Evolutionary conservation across 805 yeast genomes (phyloP).

Genomic region (Wickerhamomyces bovis): DNA sequence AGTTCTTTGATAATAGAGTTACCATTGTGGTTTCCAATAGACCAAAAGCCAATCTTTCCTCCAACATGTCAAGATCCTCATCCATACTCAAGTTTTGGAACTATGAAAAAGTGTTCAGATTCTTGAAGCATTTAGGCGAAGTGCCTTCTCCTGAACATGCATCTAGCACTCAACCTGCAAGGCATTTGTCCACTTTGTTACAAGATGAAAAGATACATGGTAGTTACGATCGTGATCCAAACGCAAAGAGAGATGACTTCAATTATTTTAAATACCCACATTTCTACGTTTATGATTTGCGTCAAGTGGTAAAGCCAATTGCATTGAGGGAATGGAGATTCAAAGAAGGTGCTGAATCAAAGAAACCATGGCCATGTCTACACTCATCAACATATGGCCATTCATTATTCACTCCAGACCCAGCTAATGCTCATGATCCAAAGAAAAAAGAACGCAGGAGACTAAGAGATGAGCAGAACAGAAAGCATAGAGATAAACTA

Average conservation of each 20-base stretch:
- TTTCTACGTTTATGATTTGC: slow-evolving; percentile 73
- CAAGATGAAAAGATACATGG: slow-evolving; percentile 84
- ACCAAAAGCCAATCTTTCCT: slow-evolving; percentile 32
- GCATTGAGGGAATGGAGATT: slow-evolving; percentile 76
- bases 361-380: slow-evolving; percentile 51
- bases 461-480: slow-evolving; percentile 25
- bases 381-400: slow-evolving; percentile 67
- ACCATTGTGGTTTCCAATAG: slow-evolving; percentile 79
- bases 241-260: slow-evolving; percentile 77
- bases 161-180: slow-evolving; percentile 8
- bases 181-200: slow-evolving; percentile 54
- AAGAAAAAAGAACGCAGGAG: slow-evolving; percentile 31
- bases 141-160: slow-evolving; percentile 18
- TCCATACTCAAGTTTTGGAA: slow-evolving; percentile 68
- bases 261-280: slow-evolving; percentile 73
- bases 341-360: slow-evolving; percentile 14
- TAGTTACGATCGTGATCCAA: slow-evolving; percentile 83
- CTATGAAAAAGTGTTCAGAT: slow-evolving; percentile 76
- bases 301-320: slow-evolving; percentile 73
- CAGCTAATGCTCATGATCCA: slow-evolving; percentile 31
- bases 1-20: slow-evolving; percentile 49
- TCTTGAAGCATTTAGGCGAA: slow-evolving; percentile 59
- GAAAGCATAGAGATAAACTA: slow-evolving; percentile 33
- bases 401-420: slow-evolving; percentile 65
- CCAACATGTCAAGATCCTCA: slow-evolving; percentile 48